Percentiles rank a stretch among this genome's conserved stretches.
Conservation (phyloP, 140 eudicot genomes). For the Bidens hawaiensis region DNA sequence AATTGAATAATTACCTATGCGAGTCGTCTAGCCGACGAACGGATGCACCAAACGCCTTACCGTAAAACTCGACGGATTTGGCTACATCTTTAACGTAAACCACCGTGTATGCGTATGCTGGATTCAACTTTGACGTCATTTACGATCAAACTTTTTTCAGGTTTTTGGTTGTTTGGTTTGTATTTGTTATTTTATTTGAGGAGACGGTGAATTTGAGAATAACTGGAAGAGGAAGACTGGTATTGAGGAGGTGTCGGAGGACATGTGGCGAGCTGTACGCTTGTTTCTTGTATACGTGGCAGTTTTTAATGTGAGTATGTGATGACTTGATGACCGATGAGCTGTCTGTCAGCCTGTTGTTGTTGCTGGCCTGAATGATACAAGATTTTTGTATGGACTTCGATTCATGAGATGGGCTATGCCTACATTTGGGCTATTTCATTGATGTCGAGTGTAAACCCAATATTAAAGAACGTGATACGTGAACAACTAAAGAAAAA, state of each 20-base stretch:
- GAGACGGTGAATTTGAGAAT: neutral
- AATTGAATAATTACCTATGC: slow-evolving; percentile 37
- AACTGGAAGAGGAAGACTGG: neutral
- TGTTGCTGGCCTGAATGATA: neutral
- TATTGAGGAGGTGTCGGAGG: slow-evolving; percentile 13
- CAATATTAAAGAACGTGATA: too few species aligned
- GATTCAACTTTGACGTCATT: slow-evolving; percentile 56
- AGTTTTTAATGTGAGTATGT: neutral
- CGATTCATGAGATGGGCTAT: too few species aligned
- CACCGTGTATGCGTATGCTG: slow-evolving; percentile 73
- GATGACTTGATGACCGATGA: too few species aligned
- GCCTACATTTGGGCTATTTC: neutral
- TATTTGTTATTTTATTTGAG: too few species aligned
- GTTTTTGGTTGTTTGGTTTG: neutral
- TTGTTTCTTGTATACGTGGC: slow-evolving; percentile 20
- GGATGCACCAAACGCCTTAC: slow-evolving; percentile 67
- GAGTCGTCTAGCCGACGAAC: slow-evolving; percentile 74
- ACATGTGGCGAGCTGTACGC: slow-evolving; percentile 13
- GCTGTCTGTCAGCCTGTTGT: too few species aligned
- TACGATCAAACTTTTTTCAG: neutral
- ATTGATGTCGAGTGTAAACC: neutral
- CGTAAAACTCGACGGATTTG: slow-evolving; percentile 73
- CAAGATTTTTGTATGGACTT: too few species aligned
- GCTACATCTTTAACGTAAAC: slow-evolving; percentile 83
- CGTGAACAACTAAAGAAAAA: too few species aligned